Conservation (phyloP, 208 protist species). For the Cochliopodium minus region DNA sequence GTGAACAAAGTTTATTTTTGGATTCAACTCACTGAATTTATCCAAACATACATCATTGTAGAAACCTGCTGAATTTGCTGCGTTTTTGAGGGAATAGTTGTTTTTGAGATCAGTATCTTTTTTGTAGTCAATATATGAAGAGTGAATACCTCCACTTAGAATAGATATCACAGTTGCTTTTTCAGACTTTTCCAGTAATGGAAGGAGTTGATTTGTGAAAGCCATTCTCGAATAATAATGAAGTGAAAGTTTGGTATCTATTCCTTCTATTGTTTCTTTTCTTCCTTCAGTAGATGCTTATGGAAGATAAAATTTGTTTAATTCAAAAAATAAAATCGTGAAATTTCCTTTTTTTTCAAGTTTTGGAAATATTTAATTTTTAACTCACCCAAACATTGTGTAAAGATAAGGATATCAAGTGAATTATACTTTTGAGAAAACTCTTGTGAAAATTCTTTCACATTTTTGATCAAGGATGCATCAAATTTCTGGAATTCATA, state of each 20-base stretch:
- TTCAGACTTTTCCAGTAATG: background rate
- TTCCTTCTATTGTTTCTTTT: constrained; percentile 16
- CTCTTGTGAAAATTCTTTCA: constrained; percentile 1
- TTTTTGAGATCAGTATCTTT: constrained; percentile 13
- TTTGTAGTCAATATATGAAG: background rate
- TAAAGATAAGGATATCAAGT: too few relatives aligned
- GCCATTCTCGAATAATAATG: constrained; percentile 17
- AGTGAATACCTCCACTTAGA: constrained; percentile 10
- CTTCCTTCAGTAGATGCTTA: constrained; percentile 14
- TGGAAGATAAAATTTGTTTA: background rate
- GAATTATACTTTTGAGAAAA: background rate
- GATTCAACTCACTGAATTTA: too few relatives aligned
- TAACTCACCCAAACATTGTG: too few relatives aligned
- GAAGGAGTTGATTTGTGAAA: constrained; percentile 7
- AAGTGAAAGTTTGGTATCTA: constrained; percentile 16
- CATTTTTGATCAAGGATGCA: constrained; percentile 9
- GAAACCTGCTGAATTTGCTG: constrained; percentile 20
- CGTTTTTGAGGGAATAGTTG: constrained; percentile 13
- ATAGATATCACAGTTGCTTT: constrained; percentile 4
- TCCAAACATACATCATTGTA: constrained; percentile 19
- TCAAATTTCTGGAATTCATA: constrained; percentile 10
- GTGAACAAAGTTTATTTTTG: too few relatives aligned
- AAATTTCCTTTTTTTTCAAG: too few relatives aligned
- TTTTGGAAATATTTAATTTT: too few relatives aligned
- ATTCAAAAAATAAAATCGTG: too few relatives aligned